Evolutionary conservation across 1,284 basidiomycete species (phyloP).

Genomic region (Malassezia slooffiae): DNA sequence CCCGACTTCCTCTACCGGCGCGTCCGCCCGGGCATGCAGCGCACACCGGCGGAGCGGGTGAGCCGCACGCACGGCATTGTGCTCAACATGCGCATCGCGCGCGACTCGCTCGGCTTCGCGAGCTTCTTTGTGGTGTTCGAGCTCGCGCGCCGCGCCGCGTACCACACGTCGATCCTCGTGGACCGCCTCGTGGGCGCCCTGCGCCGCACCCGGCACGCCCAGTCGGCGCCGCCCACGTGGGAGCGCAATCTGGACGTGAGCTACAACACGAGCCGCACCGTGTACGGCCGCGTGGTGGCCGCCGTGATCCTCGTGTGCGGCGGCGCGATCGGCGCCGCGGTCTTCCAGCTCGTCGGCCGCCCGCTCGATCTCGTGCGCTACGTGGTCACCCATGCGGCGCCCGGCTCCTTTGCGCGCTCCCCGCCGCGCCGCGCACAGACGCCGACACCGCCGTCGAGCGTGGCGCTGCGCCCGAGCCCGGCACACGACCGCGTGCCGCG

Average conservation of each 20-base stretch:
- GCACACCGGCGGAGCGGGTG: not conserved
- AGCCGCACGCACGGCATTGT: conserved; percentile 37
- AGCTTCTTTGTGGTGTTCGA: conserved; percentile 48
- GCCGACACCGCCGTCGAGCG: too few species aligned
- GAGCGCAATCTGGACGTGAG: conserved; percentile 20
- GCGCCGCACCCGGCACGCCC: not conserved
- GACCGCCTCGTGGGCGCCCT: not conserved
- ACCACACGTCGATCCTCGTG: conserved; percentile 25
- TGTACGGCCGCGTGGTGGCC: conserved; percentile 27
- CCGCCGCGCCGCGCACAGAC: too few species aligned
- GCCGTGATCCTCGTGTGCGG: conserved; percentile 33
- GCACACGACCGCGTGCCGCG: conserved; percentile 1
- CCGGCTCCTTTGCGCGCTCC: conserved; percentile 3
- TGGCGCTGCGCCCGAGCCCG: too few species aligned
- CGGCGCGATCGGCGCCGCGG: conserved; percentile 36
- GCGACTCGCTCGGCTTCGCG: conserved; percentile 46
- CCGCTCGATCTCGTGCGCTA: conserved; percentile 46
- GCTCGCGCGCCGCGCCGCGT: conserved; percentile 38
- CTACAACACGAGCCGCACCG: conserved; percentile 37
- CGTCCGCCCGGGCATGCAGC: conserved; percentile 8
- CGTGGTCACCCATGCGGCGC: too few species aligned
- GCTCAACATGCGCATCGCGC: conserved; percentile 39
- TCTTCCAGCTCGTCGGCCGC: conserved; percentile 42
- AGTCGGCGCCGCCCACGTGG: too few species aligned
- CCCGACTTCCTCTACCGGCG: conserved; percentile 17